These are phyloP conservation scores for Mallotus japonicus DNA, from an alignment of 441 rosid species.

Conservation along the genomic window DNA sequence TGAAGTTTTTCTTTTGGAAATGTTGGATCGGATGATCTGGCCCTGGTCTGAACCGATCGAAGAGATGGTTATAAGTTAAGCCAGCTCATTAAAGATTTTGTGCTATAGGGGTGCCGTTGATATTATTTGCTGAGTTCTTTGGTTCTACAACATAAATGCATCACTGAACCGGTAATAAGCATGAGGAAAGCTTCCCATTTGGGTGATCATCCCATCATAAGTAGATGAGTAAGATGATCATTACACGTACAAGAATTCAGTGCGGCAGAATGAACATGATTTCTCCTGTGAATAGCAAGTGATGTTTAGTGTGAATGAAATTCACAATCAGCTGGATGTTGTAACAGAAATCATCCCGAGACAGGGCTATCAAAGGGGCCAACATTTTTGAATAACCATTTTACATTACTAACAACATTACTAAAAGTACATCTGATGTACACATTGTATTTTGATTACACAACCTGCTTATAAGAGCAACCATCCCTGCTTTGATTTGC, in stretches of 20 bases:
- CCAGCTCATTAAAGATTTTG: neutral
- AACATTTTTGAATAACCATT: neutral
- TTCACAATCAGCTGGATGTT: neutral
- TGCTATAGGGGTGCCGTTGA: neutral
- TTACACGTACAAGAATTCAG: neutral
- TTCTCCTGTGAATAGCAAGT: neutral
- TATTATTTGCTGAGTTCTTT: neutral
- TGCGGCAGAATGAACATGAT: neutral
- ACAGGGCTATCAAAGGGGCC: neutral
- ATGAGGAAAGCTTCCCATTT: neutral
- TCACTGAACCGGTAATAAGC: neutral
- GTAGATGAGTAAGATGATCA: neutral
- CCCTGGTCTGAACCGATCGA: neutral
- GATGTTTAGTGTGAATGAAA: neutral
- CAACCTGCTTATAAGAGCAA: neutral
- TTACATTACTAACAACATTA: neutral
- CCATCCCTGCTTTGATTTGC: neutral
- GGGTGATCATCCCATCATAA: neutral
- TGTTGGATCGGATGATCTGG: neutral
- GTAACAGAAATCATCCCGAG: neutral
- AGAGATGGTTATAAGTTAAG: conserved; percentile 1
- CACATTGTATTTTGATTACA: neutral
- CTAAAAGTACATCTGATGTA: neutral
- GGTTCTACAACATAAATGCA: neutral
- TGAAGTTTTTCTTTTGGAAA: neutral